phyloP scores from a whole-genome alignment of 2,329 filamentous ascomycete species.

The Sporothrix euskadiensis region DNA sequence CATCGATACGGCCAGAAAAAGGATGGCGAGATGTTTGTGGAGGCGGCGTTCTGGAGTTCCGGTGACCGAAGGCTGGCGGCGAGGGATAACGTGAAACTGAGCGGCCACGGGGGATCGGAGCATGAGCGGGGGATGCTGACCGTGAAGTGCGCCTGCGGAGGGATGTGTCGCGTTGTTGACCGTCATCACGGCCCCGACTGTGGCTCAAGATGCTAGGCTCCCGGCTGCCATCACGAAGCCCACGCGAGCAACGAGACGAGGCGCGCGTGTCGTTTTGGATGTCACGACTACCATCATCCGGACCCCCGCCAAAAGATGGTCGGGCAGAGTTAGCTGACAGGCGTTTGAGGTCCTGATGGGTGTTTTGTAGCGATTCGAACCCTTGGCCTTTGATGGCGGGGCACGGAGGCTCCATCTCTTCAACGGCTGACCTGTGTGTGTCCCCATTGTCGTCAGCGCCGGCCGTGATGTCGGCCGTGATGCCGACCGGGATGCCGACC shows the following conservation, averaged over 20 bases:
- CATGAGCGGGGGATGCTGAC: background rate
- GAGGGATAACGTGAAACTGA: background rate
- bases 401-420: background rate
- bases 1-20: background rate
- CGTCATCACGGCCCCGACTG: background rate
- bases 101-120: background rate
- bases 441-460: background rate
- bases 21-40: background rate
- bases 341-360: background rate
- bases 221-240: background rate
- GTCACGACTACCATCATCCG: no score
- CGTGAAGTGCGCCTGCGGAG: background rate
- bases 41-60: background rate
- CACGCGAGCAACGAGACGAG: background rate
- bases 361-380: background rate
- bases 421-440: background rate
- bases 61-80: background rate
- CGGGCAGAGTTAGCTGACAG: background rate
- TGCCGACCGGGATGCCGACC: background rate
- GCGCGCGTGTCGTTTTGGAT: background rate
- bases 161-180: background rate
- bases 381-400: background rate
- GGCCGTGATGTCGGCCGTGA: background rate
- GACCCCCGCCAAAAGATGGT: background rate
- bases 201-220: background rate